These are phyloP conservation scores for Beta lomatogona DNA, from an alignment of 179 eudicot species.

Conservation along the genomic window DNA sequence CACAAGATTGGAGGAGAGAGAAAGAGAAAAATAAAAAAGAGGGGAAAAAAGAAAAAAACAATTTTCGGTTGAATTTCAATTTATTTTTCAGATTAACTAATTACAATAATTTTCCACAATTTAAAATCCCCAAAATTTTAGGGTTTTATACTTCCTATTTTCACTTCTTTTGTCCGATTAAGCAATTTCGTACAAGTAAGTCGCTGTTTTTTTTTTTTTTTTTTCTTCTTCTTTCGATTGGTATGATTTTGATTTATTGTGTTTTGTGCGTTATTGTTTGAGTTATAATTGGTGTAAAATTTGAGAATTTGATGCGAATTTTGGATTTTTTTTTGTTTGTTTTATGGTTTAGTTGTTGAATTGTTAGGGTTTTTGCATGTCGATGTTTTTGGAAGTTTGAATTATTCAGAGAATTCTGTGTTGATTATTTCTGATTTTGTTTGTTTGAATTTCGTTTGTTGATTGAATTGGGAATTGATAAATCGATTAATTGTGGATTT, in stretches of 20 bases:
- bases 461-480: not conserved
- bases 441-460: not conserved
- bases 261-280: not conserved
- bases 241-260: constrained; percentile 1
- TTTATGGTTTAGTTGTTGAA: not conserved
- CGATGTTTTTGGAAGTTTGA: not conserved
- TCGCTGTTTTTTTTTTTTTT: not conserved
- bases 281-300: not conserved
- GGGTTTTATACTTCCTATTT: constrained; percentile 8
- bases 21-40: not conserved
- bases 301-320: constrained; percentile 2
- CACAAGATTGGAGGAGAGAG: constrained; percentile 12
- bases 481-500: not conserved
- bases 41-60: not conserved
- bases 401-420: not conserved
- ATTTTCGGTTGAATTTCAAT: not conserved
- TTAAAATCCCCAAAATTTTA: constrained; percentile 12
- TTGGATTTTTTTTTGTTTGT: not conserved
- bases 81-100: constrained; percentile 1
- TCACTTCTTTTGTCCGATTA: not conserved
- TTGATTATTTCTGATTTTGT: not conserved
- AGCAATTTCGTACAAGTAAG: constrained; percentile 27
- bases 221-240: not conserved
- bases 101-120: constrained; percentile 9
- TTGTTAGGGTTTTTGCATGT: constrained; percentile 44